Conservation (phyloP, 306 rosid species). For the Casuarina equisetifolia region DNA sequence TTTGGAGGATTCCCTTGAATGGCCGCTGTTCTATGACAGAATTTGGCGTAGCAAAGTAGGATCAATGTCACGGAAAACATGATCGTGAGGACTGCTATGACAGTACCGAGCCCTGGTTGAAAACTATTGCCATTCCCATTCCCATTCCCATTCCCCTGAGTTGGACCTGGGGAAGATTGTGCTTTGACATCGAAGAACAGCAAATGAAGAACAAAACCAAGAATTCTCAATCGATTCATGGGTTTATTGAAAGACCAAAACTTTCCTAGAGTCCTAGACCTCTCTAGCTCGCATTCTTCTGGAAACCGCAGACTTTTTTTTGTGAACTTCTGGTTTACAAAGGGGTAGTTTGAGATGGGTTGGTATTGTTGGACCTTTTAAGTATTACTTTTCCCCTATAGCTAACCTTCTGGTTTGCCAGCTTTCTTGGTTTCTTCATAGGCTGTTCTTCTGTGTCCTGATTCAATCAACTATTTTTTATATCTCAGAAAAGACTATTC, state of each 20-base stretch:
- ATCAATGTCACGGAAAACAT: conserved; percentile 61
- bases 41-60: conserved; percentile 63
- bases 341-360: conserved; percentile 24
- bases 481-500: background rate
- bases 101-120: conserved; percentile 73
- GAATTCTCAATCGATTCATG: conserved; percentile 38
- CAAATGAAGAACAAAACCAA: conserved; percentile 30
- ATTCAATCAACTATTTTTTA: conserved; percentile 32
- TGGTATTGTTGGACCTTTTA: conserved; percentile 29
- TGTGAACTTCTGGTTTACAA: conserved; percentile 15
- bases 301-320: background rate
- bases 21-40: conserved; percentile 42
- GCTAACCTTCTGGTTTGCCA: conserved; percentile 31
- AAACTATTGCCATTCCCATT: conserved; percentile 13
- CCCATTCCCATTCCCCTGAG: too few relatives aligned
- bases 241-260: background rate
- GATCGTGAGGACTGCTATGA: conserved; percentile 51
- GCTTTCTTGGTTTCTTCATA: conserved; percentile 41
- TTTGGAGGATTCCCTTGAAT: conserved; percentile 21
- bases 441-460: conserved; percentile 31
- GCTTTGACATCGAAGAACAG: conserved; percentile 49
- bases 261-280: conserved; percentile 9
- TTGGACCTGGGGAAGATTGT: conserved; percentile 14
- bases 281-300: conserved; percentile 35
- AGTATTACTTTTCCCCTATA: conserved; percentile 26